Base-by-base conservation (phyloP, 164 flowering plant species). In the Aristolochia contorta region DNA sequence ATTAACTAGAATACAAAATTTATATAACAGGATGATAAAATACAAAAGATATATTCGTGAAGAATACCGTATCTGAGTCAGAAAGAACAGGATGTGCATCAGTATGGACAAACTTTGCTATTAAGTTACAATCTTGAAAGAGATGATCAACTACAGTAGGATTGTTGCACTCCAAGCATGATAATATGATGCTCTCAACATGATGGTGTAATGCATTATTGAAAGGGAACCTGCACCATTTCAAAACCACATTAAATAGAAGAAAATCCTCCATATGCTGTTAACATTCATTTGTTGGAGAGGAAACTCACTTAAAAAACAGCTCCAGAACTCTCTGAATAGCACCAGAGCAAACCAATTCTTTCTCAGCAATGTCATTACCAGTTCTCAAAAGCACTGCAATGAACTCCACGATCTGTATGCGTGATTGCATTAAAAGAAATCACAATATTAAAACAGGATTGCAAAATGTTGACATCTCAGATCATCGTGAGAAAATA, bases 151-250 rank as follows among this genome's bases (percentile, higher is more conserved):
- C 65, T 47, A 88, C 62, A 20, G 65, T 63, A 63, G 30, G 63
- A 69, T 66, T 86, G 66, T 75, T 82, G 75, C 92, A 86, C 60
- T 93, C 96, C 77, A 93, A 77, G 79, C 97, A 93, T 49, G 98
- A 87, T 25, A 67, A 24, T 69, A 90, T 72, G 12, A 90, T 84
- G 77, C 86, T 93, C 77, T 93, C 98, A 18, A 82, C 87, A 71
- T 86, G 94, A 74, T 93, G 97, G 75, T 93, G 98, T 75, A 93
- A 74, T 4, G 85, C 80, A 68, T 82, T 93, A 64, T 93, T 84
- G 78, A 76, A 93, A 14, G 98, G 98, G 63, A 86, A 93, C 82
- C 98, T 93, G 79, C 74, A 83, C 25, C 45, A 60, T 53, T 63
- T 47, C 53, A 25, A 53, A 32, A 13, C 66, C 53, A 14, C 25